These are phyloP conservation scores for Serendipita sp. DNA, from an alignment of 768 basidiomycete species.

Conservation along the genomic window DNA sequence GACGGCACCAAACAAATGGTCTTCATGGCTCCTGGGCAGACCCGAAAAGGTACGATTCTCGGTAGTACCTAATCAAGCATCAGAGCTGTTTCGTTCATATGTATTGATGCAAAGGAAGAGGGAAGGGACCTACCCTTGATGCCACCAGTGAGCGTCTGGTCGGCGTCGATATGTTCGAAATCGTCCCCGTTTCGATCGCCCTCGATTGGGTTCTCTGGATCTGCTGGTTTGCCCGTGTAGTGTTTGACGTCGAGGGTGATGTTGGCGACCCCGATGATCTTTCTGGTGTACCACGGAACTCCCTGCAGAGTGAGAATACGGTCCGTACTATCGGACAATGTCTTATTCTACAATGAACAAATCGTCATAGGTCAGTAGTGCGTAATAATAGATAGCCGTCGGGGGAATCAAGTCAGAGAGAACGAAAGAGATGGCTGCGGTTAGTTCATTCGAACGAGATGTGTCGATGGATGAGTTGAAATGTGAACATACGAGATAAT, in stretches of 20 bases:
- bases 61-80: constrained; percentile 18
- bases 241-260: constrained; percentile 51
- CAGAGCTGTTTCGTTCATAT: too few species aligned
- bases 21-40: constrained; percentile 35
- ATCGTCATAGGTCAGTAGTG: not conserved
- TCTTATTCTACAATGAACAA: constrained; percentile 54
- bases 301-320: constrained; percentile 56
- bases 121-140: constrained; percentile 27
- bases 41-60: constrained; percentile 47
- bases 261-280: constrained; percentile 38
- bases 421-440: not conserved
- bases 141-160: constrained; percentile 49
- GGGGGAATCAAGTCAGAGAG: not conserved
- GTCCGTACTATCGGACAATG: constrained; percentile 45
- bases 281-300: constrained; percentile 55
- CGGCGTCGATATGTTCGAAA: constrained; percentile 51
- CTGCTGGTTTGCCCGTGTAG: constrained; percentile 24
- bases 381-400: not conserved
- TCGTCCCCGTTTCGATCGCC: constrained; percentile 28
- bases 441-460: not conserved
- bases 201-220: not conserved
- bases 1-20: constrained; percentile 47
- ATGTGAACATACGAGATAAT: constrained; percentile 34
- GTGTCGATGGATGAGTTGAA: not conserved
- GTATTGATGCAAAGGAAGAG: not conserved